phyloP scores from a whole-genome alignment of 2,329 filamentous ascomycete species.

The Aspergillus piperis region DNA sequence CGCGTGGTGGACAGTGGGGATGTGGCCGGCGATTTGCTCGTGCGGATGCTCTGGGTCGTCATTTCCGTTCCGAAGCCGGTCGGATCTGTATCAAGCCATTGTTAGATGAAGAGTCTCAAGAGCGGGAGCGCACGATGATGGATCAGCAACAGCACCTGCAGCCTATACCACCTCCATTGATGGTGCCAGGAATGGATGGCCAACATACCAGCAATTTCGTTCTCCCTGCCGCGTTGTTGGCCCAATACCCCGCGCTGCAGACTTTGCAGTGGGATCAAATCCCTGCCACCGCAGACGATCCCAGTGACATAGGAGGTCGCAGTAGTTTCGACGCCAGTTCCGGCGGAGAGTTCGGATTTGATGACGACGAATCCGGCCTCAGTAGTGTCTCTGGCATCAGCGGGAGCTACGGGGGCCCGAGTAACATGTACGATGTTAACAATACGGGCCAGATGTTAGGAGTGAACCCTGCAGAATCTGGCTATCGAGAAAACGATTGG shows the following conservation, averaged over 20 bases:
- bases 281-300: constrained; percentile 59
- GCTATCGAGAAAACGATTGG: constrained; percentile 35
- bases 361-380: constrained; percentile 46
- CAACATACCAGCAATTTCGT: constrained; percentile 63
- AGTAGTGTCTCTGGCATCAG: constrained; percentile 38
- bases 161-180: constrained; percentile 59
- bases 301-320: constrained; percentile 64
- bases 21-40: constrained; percentile 91
- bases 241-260: constrained; percentile 91
- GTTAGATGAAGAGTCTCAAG: constrained; percentile 87
- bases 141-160: constrained; percentile 69
- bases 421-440: constrained; percentile 34
- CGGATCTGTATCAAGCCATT: constrained; percentile 97
- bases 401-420: constrained; percentile 36
- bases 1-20: constrained; percentile 82
- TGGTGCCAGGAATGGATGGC: constrained; percentile 61
- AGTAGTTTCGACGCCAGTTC: constrained; percentile 54
- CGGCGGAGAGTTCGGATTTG: constrained; percentile 45
- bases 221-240: constrained; percentile 83
- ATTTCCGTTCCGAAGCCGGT: constrained; percentile 94
- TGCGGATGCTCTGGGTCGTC: constrained; percentile 88
- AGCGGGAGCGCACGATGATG: constrained; percentile 73
- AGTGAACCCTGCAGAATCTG: constrained; percentile 30
- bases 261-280: constrained; percentile 84
- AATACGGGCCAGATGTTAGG: constrained; percentile 32